These are phyloP conservation scores for Auriculariales sp. DNA, from an alignment of 768 basidiomycete species.

Conservation along the genomic window DNA sequence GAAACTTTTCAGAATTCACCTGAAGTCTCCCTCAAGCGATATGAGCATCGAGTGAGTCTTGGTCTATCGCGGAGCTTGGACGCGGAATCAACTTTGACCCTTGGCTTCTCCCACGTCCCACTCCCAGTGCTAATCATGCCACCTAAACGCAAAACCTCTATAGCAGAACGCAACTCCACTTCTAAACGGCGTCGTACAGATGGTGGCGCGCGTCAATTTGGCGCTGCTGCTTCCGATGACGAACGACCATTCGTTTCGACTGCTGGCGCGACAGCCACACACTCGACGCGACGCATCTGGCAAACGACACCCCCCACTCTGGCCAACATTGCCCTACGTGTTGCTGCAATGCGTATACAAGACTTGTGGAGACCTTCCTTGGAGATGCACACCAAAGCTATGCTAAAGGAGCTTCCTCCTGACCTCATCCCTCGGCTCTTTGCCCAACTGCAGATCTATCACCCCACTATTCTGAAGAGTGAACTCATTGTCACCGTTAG, in stretches of 20 bases:
- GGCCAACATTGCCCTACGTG: neutral
- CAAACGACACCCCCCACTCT: neutral
- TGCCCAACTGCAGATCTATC: conserved; percentile 30
- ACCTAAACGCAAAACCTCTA: neutral
- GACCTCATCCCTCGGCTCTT: conserved; percentile 34
- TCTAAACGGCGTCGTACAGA: neutral
- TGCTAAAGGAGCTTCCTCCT: conserved; percentile 37
- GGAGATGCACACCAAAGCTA: neutral
- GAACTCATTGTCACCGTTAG: conserved; percentile 42
- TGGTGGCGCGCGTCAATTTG: neutral
- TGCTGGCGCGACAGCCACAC: neutral
- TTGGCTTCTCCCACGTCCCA: too few species aligned
- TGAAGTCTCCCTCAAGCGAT: too few species aligned
- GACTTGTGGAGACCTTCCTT: neutral
- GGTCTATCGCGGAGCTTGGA: too few species aligned
- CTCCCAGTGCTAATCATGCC: too few species aligned
- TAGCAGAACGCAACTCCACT: neutral
- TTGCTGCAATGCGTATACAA: neutral
- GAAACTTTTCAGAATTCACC: too few species aligned
- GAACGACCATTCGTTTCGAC: conserved; percentile 1
- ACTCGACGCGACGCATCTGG: neutral
- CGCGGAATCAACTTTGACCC: too few species aligned
- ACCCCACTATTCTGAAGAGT: conserved; percentile 37
- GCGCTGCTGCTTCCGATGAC: neutral
- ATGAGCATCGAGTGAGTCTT: too few species aligned